Base-by-base conservation (phyloP, 257 asterid species). In the Salvia miltiorrhiza region DNA sequence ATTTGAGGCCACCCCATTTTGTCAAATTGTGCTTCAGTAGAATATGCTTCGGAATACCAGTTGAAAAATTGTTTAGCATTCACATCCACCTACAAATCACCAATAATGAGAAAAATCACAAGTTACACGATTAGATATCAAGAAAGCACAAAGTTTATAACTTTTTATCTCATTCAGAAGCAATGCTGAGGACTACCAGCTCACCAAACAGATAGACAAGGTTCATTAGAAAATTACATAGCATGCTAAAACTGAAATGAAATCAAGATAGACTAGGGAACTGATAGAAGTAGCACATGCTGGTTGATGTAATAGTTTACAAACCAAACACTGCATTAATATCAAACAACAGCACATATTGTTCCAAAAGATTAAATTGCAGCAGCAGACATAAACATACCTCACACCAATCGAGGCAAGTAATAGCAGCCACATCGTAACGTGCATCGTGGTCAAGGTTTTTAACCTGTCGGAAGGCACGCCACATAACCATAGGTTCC, bases 401-500 rank as follows among this genome's bases (percentile, higher is more conserved):
- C 95, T 86, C 86, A 54, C 88, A 81, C 93, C 97, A 90, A 70
- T 86, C 84, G 63, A 87, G 79, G 86, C 93, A 85, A 81, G 76
- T 80, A 45, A 87, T 48, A 60, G 88, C 93, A 44, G 67, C 40
- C 63, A 85, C 83, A 28, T 82, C 76, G 65, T 84, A 78, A 49
- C 80, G 89, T 17, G 12, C 16, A 7, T 60, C 65, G 45, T 81
- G 84, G 2, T 82, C 81, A 7, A 26, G 16, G 20, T 72, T 77
- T 59, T 69, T 76, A 13, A 77, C 70, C 67, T 84, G 93, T 32
- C 96, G 86, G 56, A 75, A 68, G 55, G 88, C 95, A 70, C 96
- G 89, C 90, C 90, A 85, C 95, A 90, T 90, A 45, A 90, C 95
- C 95, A 86, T 85, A 11, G 96, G 96, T 47, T 90, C 95, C 96